Percentiles rank a stretch among this genome's conserved stretches.
These are phyloP conservation scores for Exophiala phaeomuriformis DNA, from an alignment of 2,329 filamentous ascomycete species.

Conservation along the genomic window DNA sequence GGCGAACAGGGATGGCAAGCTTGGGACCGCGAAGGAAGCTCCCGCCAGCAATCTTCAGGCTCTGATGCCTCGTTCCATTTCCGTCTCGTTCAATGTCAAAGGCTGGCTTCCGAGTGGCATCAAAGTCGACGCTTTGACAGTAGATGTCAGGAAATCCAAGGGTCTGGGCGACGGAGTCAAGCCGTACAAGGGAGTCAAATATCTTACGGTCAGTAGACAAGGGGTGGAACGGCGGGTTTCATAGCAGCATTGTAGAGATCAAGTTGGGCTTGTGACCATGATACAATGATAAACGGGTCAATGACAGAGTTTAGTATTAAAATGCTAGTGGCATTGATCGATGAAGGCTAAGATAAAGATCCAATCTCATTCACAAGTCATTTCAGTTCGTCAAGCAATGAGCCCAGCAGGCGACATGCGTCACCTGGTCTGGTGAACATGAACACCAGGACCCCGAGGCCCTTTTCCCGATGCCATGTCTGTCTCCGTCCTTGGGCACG, in stretches of 20 bases:
- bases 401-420: not conserved
- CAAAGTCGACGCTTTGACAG: slow-evolving; percentile 54
- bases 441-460: not conserved
- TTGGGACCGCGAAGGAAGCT: slow-evolving; percentile 30
- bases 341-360: not conserved
- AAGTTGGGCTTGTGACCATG: no score
- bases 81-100: slow-evolving; percentile 57
- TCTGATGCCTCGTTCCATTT: slow-evolving; percentile 71
- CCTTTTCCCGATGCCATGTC: not conserved
- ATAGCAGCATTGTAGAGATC: not conserved
- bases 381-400: not conserved
- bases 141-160: slow-evolving; percentile 69
- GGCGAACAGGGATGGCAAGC: slow-evolving; percentile 16
- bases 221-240: slow-evolving; percentile 42
- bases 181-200: slow-evolving; percentile 98
- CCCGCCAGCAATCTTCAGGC: slow-evolving; percentile 51
- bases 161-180: slow-evolving; percentile 82
- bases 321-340: slow-evolving; percentile 1
- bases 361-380: not conserved
- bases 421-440: not conserved
- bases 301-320: not conserved
- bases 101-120: slow-evolving; percentile 60
- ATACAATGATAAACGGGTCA: not conserved
- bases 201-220: slow-evolving; percentile 63
- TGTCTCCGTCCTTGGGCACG: not conserved